Conservation (phyloP, 208 protist species). For the Acanthamoeba royreba region DNA sequence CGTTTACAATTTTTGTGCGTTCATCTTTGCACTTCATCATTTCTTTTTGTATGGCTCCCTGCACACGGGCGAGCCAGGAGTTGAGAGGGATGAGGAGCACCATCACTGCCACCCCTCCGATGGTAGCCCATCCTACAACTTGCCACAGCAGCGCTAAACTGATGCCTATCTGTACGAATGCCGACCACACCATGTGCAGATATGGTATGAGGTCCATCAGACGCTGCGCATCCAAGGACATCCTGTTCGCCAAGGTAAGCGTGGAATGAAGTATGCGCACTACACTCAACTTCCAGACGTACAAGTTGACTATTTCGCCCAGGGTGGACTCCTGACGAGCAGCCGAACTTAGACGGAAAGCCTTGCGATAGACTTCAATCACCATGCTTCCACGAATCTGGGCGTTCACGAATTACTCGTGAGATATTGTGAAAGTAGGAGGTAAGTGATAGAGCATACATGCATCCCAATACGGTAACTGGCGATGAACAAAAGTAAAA, state of each 20-base stretch:
- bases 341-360: slow-evolving; percentile 65
- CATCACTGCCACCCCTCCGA: slow-evolving; percentile 56
- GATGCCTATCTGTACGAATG: slow-evolving; percentile 76
- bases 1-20: slow-evolving; percentile 76
- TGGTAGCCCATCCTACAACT: slow-evolving; percentile 12
- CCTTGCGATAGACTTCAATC: slow-evolving; percentile 82
- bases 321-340: slow-evolving; percentile 80
- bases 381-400: slow-evolving; percentile 76
- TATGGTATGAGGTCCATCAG: slow-evolving; percentile 71
- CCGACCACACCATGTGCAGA: slow-evolving; percentile 75
- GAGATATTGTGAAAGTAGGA: too few relatives aligned
- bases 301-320: slow-evolving; percentile 87
- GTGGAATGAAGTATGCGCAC: too few relatives aligned
- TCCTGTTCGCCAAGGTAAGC: not conserved
- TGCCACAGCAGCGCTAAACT: slow-evolving; percentile 34
- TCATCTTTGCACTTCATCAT: slow-evolving; percentile 56
- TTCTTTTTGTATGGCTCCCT: slow-evolving; percentile 10
- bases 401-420: too few relatives aligned
- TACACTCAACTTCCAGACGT: too few relatives aligned
- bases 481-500: too few relatives aligned
- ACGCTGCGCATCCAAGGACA: slow-evolving; percentile 78
- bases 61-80: not conserved
- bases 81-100: slow-evolving; percentile 37
- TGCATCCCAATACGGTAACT: slow-evolving; percentile 25
- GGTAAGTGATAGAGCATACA: too few relatives aligned